Evolutionary conservation across 768 basidiomycete genomes (phyloP), one percentile per base, ranked within the genome.

Genomic region (Auriscalpium orientale): DNA sequence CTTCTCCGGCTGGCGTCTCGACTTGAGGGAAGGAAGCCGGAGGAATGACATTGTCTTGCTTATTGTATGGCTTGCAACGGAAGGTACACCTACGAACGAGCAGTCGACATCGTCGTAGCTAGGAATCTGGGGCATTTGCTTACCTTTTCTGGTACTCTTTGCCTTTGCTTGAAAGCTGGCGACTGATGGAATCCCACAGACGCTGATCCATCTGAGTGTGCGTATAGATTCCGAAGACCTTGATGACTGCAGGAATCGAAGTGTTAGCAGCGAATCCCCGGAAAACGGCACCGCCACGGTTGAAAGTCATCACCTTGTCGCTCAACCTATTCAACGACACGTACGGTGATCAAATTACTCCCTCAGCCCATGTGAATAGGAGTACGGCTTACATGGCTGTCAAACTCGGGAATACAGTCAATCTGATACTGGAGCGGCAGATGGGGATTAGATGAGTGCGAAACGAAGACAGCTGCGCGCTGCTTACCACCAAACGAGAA

Each of bases 91-190:
- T 82, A 56, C 52, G 16, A 49, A 51, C 34, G 21, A 33, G n/a
- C 3, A 13, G 12, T 44, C 8, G 28, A 21, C 15, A 21, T 44
- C 9, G 20, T 3, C 34, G 15, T 46, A 21, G 20, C 16, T 9
- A 47, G 51, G 20, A 16, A 43, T 58, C 57, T 11, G 4, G 16
- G 16, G 12, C 4, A 47, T 45, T 49, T n/a, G 47, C 58, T 21
- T 48, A 81, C 84, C 83, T 74, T 20, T 68, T 67, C 33, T 70
- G 70, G 56, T 89, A 88, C 57, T 81, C 79, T 54, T 71, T 74
- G 20, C 81, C 79, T 46, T 71, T 76, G 4, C 71, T 66, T 4
- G 62, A 63, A 6, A 79, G 67, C 49, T 79, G 77, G 7, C 64
- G 62, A 1, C 75, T 72, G 47, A 83, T 65, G 0, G 70, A 65